Conservation (phyloP, 2,329 filamentous ascomycete species). For the Davidsoniella eucalypti region DNA sequence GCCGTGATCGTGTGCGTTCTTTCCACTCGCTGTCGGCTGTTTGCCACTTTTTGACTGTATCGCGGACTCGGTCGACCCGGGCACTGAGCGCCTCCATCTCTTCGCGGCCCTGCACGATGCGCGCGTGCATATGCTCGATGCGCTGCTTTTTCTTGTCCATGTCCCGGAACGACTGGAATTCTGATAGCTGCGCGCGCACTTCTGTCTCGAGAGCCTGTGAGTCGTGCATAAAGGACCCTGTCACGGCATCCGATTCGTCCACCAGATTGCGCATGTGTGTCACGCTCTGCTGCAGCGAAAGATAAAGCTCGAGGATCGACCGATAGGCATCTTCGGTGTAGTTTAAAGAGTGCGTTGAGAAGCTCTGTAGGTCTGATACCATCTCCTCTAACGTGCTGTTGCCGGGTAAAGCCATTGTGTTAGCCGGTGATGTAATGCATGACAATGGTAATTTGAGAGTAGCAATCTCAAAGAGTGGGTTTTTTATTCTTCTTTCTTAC, state of each 20-base stretch:
- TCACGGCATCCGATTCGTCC: constrained; percentile 39
- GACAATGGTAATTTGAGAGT: not conserved
- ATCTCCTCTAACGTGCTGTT: constrained; percentile 11
- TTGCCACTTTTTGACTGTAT: constrained; percentile 51
- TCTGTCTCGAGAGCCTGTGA: constrained; percentile 43
- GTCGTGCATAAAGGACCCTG: constrained; percentile 42
- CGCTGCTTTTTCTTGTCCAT: constrained; percentile 49
- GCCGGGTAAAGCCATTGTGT: not conserved
- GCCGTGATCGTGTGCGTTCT: constrained; percentile 45
- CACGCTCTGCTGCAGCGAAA: constrained; percentile 46
- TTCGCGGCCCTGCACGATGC: constrained; percentile 43
- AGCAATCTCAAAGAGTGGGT: not conserved
- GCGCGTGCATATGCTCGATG: constrained; percentile 43
- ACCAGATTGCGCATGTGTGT: constrained; percentile 50
- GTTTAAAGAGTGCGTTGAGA: constrained; percentile 45
- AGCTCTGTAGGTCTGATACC: constrained; percentile 29
- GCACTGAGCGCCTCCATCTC: constrained; percentile 42
- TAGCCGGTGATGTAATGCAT: not conserved
- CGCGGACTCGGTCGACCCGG: constrained; percentile 46
- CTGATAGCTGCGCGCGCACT: constrained; percentile 36
- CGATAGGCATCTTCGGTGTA: constrained; percentile 62
- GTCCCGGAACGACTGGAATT: constrained; percentile 33
- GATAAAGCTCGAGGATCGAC: constrained; percentile 52
- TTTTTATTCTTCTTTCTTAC: not conserved
- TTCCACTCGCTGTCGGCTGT: constrained; percentile 50